Percentiles rank a stretch among this genome's conserved stretches.
phyloP scores from a whole-genome alignment of 768 basidiomycete species.

The Hortiboletus flavorubellus region DNA sequence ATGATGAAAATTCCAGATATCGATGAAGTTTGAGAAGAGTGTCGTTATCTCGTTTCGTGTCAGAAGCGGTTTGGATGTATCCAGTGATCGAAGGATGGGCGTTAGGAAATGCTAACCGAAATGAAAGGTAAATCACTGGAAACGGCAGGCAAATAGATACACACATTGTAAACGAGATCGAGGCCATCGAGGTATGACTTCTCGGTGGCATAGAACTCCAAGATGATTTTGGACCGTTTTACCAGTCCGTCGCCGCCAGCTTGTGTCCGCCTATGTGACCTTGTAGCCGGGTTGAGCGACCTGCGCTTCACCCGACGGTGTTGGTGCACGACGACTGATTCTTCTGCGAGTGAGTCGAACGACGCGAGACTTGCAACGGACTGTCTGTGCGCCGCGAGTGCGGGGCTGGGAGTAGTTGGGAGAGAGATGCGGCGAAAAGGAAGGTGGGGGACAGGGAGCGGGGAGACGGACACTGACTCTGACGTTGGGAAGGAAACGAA shows the following conservation, averaged over 20 bases:
- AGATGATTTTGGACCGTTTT: constrained; percentile 68
- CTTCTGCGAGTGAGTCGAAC: constrained; percentile 67
- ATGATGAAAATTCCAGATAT: constrained; percentile 87
- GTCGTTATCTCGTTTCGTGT: constrained; percentile 64
- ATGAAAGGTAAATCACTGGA: neutral
- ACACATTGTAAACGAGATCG: constrained; percentile 76
- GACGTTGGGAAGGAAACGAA: constrained; percentile 34
- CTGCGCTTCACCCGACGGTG: constrained; percentile 36
- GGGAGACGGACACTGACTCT: constrained; percentile 23
- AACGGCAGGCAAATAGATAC: constrained; percentile 22
- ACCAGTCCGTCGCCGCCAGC: constrained; percentile 46
- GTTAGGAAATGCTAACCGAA: constrained; percentile 70
- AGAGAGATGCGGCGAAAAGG: constrained; percentile 65
- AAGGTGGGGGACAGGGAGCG: constrained; percentile 44
- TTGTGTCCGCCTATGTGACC: constrained; percentile 33
- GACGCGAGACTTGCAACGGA: constrained; percentile 72
- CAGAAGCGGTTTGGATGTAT: constrained; percentile 65
- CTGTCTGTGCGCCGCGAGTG: constrained; percentile 43
- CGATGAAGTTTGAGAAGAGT: constrained; percentile 85
- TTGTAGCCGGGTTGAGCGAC: constrained; percentile 28
- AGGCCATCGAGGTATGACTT: constrained; percentile 77
- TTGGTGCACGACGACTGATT: constrained; percentile 20
- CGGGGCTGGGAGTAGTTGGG: constrained; percentile 47
- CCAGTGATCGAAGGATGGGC: constrained; percentile 74
- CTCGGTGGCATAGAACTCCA: constrained; percentile 82